These are phyloP conservation scores for Eragrostis tef DNA, from an alignment of 202 grass and related monocot species.

Conservation along the genomic window DNA sequence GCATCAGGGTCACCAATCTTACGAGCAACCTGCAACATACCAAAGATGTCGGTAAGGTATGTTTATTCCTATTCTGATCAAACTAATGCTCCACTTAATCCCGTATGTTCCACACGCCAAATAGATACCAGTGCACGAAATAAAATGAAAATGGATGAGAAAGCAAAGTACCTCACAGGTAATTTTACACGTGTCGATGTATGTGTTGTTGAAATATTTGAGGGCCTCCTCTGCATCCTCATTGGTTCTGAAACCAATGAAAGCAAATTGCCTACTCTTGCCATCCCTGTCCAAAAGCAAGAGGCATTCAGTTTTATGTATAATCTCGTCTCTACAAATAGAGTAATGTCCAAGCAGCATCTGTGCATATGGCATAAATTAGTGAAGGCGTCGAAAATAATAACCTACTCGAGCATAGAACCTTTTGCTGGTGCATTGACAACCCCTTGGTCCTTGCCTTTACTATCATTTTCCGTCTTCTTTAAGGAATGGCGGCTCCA, in stretches of 20 bases:
- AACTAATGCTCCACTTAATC: not conserved
- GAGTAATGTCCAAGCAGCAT: not conserved
- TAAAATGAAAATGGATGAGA: not conserved
- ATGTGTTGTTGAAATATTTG: conserved; percentile 90
- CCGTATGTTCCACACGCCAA: not conserved
- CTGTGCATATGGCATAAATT: not conserved
- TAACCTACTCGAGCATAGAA: not conserved
- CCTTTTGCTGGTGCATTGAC: conserved; percentile 33
- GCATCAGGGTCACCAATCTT: conserved; percentile 76
- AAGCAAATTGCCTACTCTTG: conserved; percentile 93
- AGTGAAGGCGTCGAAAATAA: too few species aligned
- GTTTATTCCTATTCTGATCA: conserved; percentile 13
- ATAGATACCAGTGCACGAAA: not conserved
- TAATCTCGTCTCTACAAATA: too few species aligned
- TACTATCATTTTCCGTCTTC: conserved; percentile 57
- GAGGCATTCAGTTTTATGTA: not conserved
- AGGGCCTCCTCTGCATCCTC: conserved; percentile 76
- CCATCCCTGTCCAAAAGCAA: conserved; percentile 66
- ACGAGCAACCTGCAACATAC: too few species aligned
- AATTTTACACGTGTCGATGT: conserved; percentile 94
- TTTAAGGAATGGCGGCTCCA: conserved; percentile 87
- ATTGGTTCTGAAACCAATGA: conserved; percentile 84
- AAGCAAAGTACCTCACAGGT: conserved; percentile 78
- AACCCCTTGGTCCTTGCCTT: conserved; percentile 29
- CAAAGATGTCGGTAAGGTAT: too few species aligned